Evolutionary conservation across 2,329 filamentous ascomycete genomes (phyloP), one percentile per base, ranked within the genome.

Genomic region (Phialocephala subalpina): DNA sequence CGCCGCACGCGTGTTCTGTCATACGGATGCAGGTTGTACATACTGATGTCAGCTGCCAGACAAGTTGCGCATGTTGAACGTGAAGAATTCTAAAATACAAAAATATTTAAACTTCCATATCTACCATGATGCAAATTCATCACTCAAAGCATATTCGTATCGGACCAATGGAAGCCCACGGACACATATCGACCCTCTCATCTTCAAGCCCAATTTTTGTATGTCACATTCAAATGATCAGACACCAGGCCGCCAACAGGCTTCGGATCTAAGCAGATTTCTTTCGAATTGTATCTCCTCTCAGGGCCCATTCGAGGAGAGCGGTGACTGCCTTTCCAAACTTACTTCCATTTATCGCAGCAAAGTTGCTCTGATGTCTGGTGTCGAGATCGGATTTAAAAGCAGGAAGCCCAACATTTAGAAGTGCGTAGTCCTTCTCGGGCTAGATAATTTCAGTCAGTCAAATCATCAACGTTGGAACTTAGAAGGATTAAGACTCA

Each of bases 151-250:
- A n/a, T n/a, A n/a, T n/a, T n/a, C n/a, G n/a, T n/a, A n/a, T n/a
- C n/a, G n/a, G n/a, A n/a, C n/a, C n/a, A n/a, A n/a, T n/a, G n/a
- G n/a, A n/a, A n/a, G n/a, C 29, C 29, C 29, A 33, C 4, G 4
- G 4, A 33, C 9, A 33, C 29, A 33, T 9, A 33, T 33, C 4
- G 4, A 33, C 4, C 29, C 29, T 33, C 9, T 33, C 35, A 29
- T 2, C n/a, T 16, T 57, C 18, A 62, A n/a, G 33, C 6, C 65
- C 62, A 67, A 20, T 65, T 67, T 47, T 65, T 65, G 36, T 52
- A 67, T 11, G 57, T 64, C 42, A 64, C 61, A 60, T 63, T 62
- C 61, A 58, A 67, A 16, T 60, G 62, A 20, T 67, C 55, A 6
- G 56, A 53, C 14, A 58, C 59, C 35, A 65, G 35, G 22, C 66